phyloP scores from a whole-genome alignment of 2,329 filamentous ascomycete species.

The Fusarium sp. region DNA sequence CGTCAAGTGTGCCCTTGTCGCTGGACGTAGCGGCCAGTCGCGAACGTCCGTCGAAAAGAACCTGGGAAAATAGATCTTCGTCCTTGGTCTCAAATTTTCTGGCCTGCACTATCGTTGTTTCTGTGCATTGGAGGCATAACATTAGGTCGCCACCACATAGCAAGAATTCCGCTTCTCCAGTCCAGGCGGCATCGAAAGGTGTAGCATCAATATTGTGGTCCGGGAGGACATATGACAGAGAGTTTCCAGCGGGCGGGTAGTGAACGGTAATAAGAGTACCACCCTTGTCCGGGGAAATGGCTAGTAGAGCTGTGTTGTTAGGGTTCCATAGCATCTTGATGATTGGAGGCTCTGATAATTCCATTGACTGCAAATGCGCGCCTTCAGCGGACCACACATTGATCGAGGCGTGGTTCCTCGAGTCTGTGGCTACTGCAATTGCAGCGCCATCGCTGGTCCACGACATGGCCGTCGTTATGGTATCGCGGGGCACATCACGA shows the following conservation, averaged over 20 bases:
- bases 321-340: slow-evolving; percentile 71
- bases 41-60: slow-evolving; percentile 65
- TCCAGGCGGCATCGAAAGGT: slow-evolving; percentile 69
- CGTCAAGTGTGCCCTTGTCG: slow-evolving; percentile 68
- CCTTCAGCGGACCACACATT: slow-evolving; percentile 67
- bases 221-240: slow-evolving; percentile 58
- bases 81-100: slow-evolving; percentile 63
- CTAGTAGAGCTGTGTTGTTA: slow-evolving; percentile 63
- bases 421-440: slow-evolving; percentile 68
- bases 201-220: slow-evolving; percentile 62
- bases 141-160: slow-evolving; percentile 67
- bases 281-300: slow-evolving; percentile 64
- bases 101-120: slow-evolving; percentile 56
- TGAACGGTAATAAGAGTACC: slow-evolving; percentile 67
- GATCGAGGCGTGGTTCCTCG: slow-evolving; percentile 61
- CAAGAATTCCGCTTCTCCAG: slow-evolving; percentile 65
- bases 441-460: slow-evolving; percentile 67
- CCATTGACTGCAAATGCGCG: slow-evolving; percentile 61
- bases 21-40: slow-evolving; percentile 67
- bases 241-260: slow-evolving; percentile 54
- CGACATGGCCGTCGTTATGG: slow-evolving; percentile 67
- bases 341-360: slow-evolving; percentile 68
- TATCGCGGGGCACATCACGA: slow-evolving; percentile 60
- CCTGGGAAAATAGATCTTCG: slow-evolving; percentile 63
- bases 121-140: slow-evolving; percentile 58